Evolutionary conservation across 2,329 filamentous ascomycete genomes (phyloP), one percentile per base, ranked within the genome.

Genomic region (Basipetospora sp.): DNA sequence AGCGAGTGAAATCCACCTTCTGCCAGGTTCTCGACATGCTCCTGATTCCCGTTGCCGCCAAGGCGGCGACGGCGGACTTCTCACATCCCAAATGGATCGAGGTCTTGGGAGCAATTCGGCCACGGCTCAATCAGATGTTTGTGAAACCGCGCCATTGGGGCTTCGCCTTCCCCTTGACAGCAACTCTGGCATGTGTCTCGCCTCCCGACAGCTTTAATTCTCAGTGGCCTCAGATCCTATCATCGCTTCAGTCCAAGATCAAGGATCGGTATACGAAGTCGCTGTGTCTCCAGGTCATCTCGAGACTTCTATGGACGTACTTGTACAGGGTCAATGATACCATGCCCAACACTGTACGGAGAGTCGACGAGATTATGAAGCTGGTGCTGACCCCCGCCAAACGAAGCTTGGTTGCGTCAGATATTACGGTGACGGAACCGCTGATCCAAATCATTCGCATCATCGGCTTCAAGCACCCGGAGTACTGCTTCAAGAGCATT

Each of bases 391-490:
- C 88, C 16, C 69, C 76, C 10, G 78, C 83, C 6, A 90, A 81
- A 54, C 79, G 80, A 46, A 80, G 82, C 1, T 77, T 92, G 42
- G 66, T 92, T 17, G 85, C 82, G 0, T 84, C 83, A 2, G 90
- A 98, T 43, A 71, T 77, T 0, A 69, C 77, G n/a, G 79, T 92
- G 42, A 79, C 82, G 2, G 87, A 94, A 34, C 88, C 90, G 2
- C 62, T 96, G 45, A 88, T 96, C 40, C 87, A 96, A 50, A 76
- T 96, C 20, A 87, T 96, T 43, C 76, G 92, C 25, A 86, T 94
- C 50, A 86, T 98, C 50, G 92, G 88, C 3, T 94, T 81, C 62
- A 92, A 84, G 52, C 76, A 92, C 48, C 87, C 88, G 38, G 90
- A 98, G 49, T 80, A 93, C 45, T 96, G 88, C 57, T 94, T 96